Evolutionary conservation across 2,329 filamentous ascomycete species (phyloP).

Genomic region (Pseudogymnoascus sp.): DNA sequence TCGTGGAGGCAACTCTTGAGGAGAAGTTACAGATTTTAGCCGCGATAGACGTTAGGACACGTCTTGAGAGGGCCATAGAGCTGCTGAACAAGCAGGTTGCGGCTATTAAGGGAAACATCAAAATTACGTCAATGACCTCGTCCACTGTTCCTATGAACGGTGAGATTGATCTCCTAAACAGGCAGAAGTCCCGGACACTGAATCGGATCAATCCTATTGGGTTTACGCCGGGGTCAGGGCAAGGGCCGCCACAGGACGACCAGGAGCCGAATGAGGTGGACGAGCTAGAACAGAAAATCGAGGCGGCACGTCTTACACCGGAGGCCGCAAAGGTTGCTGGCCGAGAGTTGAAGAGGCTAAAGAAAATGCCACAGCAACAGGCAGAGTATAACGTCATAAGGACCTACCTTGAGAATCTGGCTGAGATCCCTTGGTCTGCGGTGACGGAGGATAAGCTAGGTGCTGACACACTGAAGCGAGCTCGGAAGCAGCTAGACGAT

Average conservation of each 20-base stretch:
- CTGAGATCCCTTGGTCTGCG: constrained; percentile 87
- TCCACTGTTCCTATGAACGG: constrained; percentile 53
- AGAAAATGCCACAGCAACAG: constrained; percentile 93
- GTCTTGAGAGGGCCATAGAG: constrained; percentile 74
- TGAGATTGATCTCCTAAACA: constrained; percentile 44
- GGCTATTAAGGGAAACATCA: constrained; percentile 77
- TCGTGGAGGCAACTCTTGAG: constrained; percentile 78
- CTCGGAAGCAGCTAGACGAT: constrained; percentile 83
- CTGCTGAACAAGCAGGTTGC: constrained; percentile 74
- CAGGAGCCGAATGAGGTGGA: constrained; percentile 85
- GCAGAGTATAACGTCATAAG: constrained; percentile 91
- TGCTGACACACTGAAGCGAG: constrained; percentile 65
- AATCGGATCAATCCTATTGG: constrained; percentile 9
- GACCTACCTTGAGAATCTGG: constrained; percentile 86
- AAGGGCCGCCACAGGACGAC: constrained; percentile 52
- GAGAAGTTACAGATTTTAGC: constrained; percentile 84
- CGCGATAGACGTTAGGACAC: constrained; percentile 67
- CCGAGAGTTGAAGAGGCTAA: constrained; percentile 75
- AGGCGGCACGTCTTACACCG: constrained; percentile 68
- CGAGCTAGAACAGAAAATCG: constrained; percentile 79
- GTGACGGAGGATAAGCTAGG: constrained; percentile 80
- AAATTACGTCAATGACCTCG: constrained; percentile 69
- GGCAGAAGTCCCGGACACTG: constrained; percentile 30
- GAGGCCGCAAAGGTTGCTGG: constrained; percentile 89
- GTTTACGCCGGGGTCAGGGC: constrained; percentile 33